Evolutionary conservation across 2,329 filamentous ascomycete species (phyloP).

Genomic region (Neonectria coccinea): DNA sequence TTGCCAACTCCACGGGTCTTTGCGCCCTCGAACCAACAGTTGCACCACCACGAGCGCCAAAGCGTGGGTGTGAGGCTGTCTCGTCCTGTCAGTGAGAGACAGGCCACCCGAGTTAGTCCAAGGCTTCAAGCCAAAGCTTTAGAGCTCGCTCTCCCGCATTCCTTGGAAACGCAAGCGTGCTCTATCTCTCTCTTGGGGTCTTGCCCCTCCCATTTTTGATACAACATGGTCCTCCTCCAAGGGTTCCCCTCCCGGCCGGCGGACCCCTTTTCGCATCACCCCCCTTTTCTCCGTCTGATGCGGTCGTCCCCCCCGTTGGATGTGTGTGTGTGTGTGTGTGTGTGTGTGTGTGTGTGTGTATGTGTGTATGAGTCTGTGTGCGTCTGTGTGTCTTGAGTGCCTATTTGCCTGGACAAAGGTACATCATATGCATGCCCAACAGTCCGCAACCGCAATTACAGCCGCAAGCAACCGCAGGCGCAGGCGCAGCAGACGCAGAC

Average conservation of each 20-base stretch:
- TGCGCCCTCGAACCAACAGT: slow-evolving; percentile 1
- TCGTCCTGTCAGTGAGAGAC: slow-evolving; percentile 1
- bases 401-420: not conserved
- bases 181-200: not conserved
- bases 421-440: slow-evolving; percentile 14
- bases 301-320: slow-evolving; percentile 27
- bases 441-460: not conserved
- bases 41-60: slow-evolving; percentile 6
- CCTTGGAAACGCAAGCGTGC: slow-evolving; percentile 3
- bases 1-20: slow-evolving; percentile 12
- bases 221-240: slow-evolving; percentile 1
- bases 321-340: slow-evolving; percentile 14
- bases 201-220: not conserved
- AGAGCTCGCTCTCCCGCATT: slow-evolving; percentile 4
- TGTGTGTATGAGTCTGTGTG: no score
- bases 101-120: slow-evolving; percentile 10
- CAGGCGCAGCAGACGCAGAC: not conserved
- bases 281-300: slow-evolving; percentile 14
- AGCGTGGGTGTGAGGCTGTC: not conserved
- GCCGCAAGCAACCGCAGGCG: not conserved
- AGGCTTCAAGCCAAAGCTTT: not conserved
- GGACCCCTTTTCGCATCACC: not conserved
- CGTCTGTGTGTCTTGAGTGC: no score
- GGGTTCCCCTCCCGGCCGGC: not conserved
- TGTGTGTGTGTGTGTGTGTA: not conserved